Evolutionary conservation across 2,329 filamentous ascomycete species (phyloP).

Genomic region (Botrytis porri): DNA sequence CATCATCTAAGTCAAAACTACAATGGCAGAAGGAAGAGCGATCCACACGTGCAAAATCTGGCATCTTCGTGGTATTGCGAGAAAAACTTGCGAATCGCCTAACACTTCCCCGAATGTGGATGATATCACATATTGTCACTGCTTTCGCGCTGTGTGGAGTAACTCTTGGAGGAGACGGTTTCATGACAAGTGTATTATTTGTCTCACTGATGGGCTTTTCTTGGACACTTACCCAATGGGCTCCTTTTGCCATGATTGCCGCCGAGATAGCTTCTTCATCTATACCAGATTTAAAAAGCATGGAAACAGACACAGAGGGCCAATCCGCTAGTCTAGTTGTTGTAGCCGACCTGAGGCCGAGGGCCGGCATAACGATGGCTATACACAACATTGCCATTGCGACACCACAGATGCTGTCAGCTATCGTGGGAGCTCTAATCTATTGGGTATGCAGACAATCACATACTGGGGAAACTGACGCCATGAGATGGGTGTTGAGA

Average conservation of each 20-base stretch:
- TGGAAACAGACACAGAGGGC: neutral
- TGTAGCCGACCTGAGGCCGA: neutral
- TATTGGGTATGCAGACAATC: neutral
- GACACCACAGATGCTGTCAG: neutral
- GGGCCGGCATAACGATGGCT: slow-evolving; percentile 3
- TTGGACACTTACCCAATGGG: neutral
- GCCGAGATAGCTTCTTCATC: neutral
- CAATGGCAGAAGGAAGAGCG: neutral
- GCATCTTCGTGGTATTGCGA: neutral
- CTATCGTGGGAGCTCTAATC: neutral
- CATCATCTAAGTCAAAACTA: neutral
- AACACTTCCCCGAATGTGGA: neutral
- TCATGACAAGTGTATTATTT: slow-evolving; percentile 3
- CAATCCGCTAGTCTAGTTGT: neutral
- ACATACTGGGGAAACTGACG: neutral
- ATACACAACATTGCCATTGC: slow-evolving; percentile 6
- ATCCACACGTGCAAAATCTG: neutral
- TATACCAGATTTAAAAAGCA: neutral
- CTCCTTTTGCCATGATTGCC: neutral
- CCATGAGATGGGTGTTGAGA: neutral
- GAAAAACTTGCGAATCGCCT: neutral
- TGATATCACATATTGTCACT: slow-evolving; percentile 1
- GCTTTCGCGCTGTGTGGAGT: neutral
- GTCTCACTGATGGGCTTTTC: neutral
- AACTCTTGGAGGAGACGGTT: neutral